Base-by-base conservation (phyloP, 345 rosid genomes). In the Lepidium africanum region DNA sequence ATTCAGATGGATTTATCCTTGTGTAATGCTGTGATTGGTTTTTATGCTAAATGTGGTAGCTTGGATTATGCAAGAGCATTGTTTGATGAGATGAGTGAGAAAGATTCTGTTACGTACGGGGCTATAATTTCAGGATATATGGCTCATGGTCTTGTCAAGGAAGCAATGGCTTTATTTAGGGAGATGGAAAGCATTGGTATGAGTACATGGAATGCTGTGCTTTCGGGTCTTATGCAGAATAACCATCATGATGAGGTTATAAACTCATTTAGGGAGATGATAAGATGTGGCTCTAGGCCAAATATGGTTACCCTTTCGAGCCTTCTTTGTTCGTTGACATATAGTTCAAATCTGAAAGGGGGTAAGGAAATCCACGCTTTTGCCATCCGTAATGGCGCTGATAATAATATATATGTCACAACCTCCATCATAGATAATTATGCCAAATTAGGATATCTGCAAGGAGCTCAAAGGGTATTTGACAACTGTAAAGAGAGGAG, bases 191-290 rank as follows among this genome's bases (percentile, higher is more conserved):
- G 9, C 57, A 84, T 79, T 10, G 78, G 73, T 52, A n/a, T 90
- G 15, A 88, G 81, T 64, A 70, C 81, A 6, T 92, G 98, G 97
- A 92, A 92, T 71, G 83, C 87, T 5, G 71, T 90, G 54, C 73
- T 90, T 82, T 85, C 98, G 0, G 97, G 98, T 67, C 81, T 88
- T 60, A 83, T 76, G 77, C 96, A 90, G 77, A 90, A 92, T 48
- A 84, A 85, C 51, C 41, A 60, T 59, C 81, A 80, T 10, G 86
- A 81, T 14, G 75, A 59, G 27, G 81, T 80, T 72, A 61, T 84
- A 48, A 82, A 59, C 55, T 72, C 84, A 68, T 77, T 85, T 66
- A 78, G 79, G 68, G 83, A 86, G 78, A 87, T 89, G 96, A 82
- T 58, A 63, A 70, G 59, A 13, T 70, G 56, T 57, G 90, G 91